A percentile compares a stretch with the other conserved stretches of the same genome.
phyloP scores from a whole-genome alignment of 441 rosid species.

The Populus hybrid region DNA sequence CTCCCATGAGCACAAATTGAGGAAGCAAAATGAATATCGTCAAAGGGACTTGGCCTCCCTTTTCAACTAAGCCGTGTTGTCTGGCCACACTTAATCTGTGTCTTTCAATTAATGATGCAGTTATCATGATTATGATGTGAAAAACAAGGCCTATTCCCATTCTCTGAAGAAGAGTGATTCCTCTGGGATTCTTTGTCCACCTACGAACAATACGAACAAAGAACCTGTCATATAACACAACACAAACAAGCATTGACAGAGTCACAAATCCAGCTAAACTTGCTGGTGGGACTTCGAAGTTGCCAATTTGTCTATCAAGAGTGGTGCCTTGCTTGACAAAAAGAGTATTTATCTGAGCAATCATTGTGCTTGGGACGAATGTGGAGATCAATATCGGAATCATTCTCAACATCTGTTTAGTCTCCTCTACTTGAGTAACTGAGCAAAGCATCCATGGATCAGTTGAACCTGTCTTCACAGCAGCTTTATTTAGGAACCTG shows the following conservation, averaged over 20 bases:
- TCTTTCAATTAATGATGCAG: conserved; percentile 54
- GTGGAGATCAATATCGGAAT: conserved; percentile 62
- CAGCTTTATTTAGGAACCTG: conserved; percentile 73
- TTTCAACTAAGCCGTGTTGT: conserved; percentile 50
- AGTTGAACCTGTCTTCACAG: conserved; percentile 47
- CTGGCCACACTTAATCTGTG: conserved; percentile 54
- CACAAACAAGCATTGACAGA: conserved; percentile 60
- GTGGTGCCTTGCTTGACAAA: conserved; percentile 85
- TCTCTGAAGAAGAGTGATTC: conserved; percentile 76
- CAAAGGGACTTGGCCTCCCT: conserved; percentile 50
- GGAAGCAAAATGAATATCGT: conserved; percentile 75
- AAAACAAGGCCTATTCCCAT: conserved; percentile 72
- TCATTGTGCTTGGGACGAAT: conserved; percentile 67
- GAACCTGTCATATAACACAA: conserved; percentile 60
- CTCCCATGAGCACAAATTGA: conserved; percentile 80
- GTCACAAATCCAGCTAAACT: conserved; percentile 68
- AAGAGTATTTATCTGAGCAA: conserved; percentile 67
- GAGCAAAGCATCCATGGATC: conserved; percentile 65
- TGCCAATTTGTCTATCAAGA: conserved; percentile 58
- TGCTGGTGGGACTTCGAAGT: conserved; percentile 71
- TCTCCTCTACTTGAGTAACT: conserved; percentile 86
- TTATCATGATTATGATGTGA: conserved; percentile 63
- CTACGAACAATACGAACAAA: conserved; percentile 37
- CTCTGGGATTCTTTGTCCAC: conserved; percentile 76
- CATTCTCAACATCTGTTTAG: conserved; percentile 87